A percentile compares a stretch with the other conserved stretches of the same genome.
Evolutionary conservation across 495 filamentous ascomycete species (phyloP).

Genomic region (Evernia prunastri): DNA sequence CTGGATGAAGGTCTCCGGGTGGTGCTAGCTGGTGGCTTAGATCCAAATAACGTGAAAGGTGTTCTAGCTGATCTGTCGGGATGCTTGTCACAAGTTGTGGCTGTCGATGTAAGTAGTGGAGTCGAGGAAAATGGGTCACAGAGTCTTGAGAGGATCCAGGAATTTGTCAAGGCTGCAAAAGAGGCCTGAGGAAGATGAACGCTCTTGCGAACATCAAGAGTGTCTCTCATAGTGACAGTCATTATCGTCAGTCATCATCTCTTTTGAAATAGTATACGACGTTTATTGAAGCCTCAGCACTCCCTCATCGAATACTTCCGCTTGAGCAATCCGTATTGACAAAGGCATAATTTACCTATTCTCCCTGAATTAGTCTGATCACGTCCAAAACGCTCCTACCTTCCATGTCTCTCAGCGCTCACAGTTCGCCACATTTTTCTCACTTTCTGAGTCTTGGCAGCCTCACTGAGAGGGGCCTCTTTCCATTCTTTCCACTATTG

Average conservation of each 20-base stretch:
- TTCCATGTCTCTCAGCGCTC: background rate
- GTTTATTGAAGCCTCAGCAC: background rate
- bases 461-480: background rate
- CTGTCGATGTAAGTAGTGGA: conserved; percentile 88
- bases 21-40: conserved; percentile 77
- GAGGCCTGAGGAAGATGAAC: conserved; percentile 22
- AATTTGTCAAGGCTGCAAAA: conserved; percentile 73
- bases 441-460: conserved; percentile 2
- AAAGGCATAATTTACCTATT: too few species aligned
- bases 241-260: background rate
- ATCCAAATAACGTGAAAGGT: conserved; percentile 63
- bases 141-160: conserved; percentile 71
- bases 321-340: background rate
- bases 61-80: conserved; percentile 52
- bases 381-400: background rate
- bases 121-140: conserved; percentile 82
- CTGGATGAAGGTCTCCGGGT: conserved; percentile 60
- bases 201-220: background rate
- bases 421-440: background rate
- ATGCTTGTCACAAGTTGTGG: conserved; percentile 55
- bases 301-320: background rate
- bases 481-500: too few species aligned
- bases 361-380: background rate
- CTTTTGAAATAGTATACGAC: background rate
- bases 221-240: background rate